Base-by-base conservation (phyloP, 169 alveolate genomes). In the Blepharisma undulans region DNA sequence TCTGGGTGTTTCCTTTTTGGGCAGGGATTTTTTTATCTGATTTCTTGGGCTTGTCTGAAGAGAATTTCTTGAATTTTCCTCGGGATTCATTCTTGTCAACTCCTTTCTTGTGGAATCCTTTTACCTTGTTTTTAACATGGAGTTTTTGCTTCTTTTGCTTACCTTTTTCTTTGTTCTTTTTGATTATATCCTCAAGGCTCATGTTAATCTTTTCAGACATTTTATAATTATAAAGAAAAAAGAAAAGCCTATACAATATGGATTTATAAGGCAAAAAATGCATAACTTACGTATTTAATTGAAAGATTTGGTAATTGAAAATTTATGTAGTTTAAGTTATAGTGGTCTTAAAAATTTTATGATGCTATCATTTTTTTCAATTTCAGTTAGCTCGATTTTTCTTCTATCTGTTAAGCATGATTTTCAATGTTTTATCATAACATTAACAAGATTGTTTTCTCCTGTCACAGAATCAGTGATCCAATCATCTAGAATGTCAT, bases 401-500 rank as follows among this genome's bases (percentile, higher is more conserved):
- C 72, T 72, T 25, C 84, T 86, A 22, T 86, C 84, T 27, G 4
- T 18, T 3, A 86, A n/a, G n/a, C 72, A 22, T 21, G 61, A 3
- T 86, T 86, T 86, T 85, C 91, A 86, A 14, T 19, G 32, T 16
- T 66, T 34, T 4, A 86, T 18, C 27, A 86, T 19, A 6, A 4
- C 71, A 72, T 86, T 86, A 19, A 72, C 84, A 19, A 72, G 5
- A 19, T 86, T 36, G 66, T 86, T 86, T 71, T 86, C 91, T 21
- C 84, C 91, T 71, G 27, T 27, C 8, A 86, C 66, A 19, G 91
- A 21, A 32, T 86, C 91, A 27, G 36, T 48, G 0, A 86, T 86
- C 84, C 91, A 86, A 18, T 86, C 29, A 72, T 86, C 91, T 19
- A 86, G 7, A 86, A 86, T 21, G 16, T 22, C 60, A 72, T 25